Evolutionary conservation across 331 rosid species (phyloP), one percentile per base, ranked within the genome.

Genomic region (Pyracantha coccinea): DNA sequence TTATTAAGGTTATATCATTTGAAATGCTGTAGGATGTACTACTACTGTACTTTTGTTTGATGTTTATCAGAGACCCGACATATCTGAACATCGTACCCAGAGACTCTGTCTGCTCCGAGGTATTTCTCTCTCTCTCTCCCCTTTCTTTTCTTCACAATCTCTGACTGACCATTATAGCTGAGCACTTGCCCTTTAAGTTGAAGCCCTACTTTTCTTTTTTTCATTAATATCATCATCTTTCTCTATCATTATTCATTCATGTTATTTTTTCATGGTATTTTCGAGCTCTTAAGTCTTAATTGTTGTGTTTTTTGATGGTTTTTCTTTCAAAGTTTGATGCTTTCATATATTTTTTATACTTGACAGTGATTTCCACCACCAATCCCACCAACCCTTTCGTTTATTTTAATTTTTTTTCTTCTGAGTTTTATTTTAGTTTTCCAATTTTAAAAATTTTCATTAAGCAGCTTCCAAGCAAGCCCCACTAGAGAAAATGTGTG

Each of bases 61-160:
- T 20, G 55, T 17, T 50, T 41, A 58, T 41, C 20, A 24, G 11
- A 45, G 66, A 50, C 24, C 69, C 69, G 69, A 73, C 77, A 73
- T 28, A 33, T 61, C 69, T 73, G 77, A 61, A 73, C 77, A 19
- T 73, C 31, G 77, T 73, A 73, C 20, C 32, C 32, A 41, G 24
- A 67, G 27, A 21, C 69, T 58, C 66, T 73, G 77, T 61, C 61
- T 19, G 55, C 47, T 73, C 69, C 77, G 6, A 73, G 77, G 77
- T 73, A 62, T 61, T 60, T 60, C n/a, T 19, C 75, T 55, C 31
- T 45, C 21, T 33, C 16, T 15, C 33, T 6, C n/a, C 4, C 35
- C 66, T 15, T 27, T 61, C 12, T 14, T 61, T 25, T 50, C 29
- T 4, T 58, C 25, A 58, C 63, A 24, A 58, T 58, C 63, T 58